Base-by-base conservation (phyloP, 352 stramenopile species). In the Bremia lactucae region DNA sequence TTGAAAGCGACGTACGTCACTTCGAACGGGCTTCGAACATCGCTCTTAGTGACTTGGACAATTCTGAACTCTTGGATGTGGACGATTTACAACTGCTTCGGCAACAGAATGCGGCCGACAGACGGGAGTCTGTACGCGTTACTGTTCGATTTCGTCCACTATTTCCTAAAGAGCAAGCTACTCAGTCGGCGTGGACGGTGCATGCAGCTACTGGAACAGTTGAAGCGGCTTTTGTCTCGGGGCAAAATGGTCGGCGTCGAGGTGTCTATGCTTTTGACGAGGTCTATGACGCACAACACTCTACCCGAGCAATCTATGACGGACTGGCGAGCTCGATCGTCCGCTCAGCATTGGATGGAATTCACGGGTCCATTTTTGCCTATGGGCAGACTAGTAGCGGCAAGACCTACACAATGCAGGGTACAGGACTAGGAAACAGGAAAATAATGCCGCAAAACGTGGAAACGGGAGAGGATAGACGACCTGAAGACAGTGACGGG, bases 311-410 rank as follows among this genome's bases (percentile, higher is more conserved):
- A 14, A 72, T 92, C 15, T 92, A 88, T 44, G 73, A 87, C 36
- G 59, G 71, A 20, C 45, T 89, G 4, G 77, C 76, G 0, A 44
- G 62, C 13, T 82, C 72, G 9, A 75, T 77, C 20, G 66, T 82
- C 9, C 65, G 78, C 6, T 83, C 73, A 16, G 80, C 80, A 9
- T 60, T 80, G 40, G 57, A 83, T 38, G 74, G 77, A 3, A 83
- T 72, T 42, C 83, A 92, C 47, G 83, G 74, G 10, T 85, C 80
- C 7, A 76, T 88, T 36, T 88, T 92, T 36, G 80, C 75, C 3
- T 92, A 87, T 46, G 77, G 80, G 33, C 80, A 92, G 43, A 92
- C 80, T 9, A 85, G 77, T 45, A 83, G 74, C 18, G 77, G 80
- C 24, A 92, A 92, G 47, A 89, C 74, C 41, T 65, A 79, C 49